phyloP scores from a whole-genome alignment of 345 rosid genomes.

The Pugionium cornutum region DNA sequence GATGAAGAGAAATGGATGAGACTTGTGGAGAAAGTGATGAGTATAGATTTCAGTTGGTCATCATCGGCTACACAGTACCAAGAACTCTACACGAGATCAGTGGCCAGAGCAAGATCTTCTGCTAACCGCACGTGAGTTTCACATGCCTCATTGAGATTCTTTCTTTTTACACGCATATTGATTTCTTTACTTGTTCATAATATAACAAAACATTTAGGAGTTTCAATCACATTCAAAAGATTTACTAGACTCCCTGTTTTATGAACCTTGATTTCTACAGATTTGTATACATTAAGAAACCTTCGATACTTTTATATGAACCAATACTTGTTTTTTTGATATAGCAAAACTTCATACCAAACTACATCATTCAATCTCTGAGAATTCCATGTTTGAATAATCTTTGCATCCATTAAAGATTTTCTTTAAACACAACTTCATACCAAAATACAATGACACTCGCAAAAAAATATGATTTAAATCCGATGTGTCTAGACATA shows the following conservation, averaged over 20 bases:
- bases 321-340: not conserved
- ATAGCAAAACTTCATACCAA: no score
- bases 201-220: constrained; percentile 16
- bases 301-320: not conserved
- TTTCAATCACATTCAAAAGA: not conserved
- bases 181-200: constrained; percentile 37
- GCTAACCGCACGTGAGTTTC: constrained; percentile 40
- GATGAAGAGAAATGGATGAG: constrained; percentile 58
- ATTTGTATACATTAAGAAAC: not conserved
- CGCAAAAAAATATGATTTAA: no score
- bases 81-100: constrained; percentile 71
- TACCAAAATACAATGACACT: no score
- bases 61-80: constrained; percentile 78
- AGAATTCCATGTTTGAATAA: no score
- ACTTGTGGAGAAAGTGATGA: constrained; percentile 77
- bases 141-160: constrained; percentile 3
- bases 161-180: constrained; percentile 17
- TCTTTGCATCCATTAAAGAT: no score
- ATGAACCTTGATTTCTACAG: not conserved
- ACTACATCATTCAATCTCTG: no score
- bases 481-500: no score
- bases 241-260: constrained; percentile 1
- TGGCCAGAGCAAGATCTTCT: constrained; percentile 67
- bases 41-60: constrained; percentile 84
- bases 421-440: no score